Conservation (phyloP, 805 yeast genomes). For the Candida wancherniae region DNA sequence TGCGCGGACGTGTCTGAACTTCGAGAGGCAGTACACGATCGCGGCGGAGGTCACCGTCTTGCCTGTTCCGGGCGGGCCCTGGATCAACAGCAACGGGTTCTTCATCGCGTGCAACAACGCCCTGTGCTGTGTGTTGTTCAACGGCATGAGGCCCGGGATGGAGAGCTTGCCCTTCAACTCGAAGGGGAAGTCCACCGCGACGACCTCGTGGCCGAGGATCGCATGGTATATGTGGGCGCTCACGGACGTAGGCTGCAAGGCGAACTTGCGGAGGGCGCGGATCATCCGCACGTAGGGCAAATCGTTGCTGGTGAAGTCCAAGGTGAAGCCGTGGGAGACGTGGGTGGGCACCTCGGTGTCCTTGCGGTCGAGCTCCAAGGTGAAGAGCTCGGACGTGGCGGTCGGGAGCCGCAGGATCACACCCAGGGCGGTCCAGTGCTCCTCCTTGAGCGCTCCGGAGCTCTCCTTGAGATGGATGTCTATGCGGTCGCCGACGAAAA, state of each 20-base stretch:
- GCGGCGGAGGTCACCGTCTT: conserved; percentile 92
- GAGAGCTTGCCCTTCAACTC: conserved; percentile 59
- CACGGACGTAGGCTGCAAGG: conserved; percentile 62
- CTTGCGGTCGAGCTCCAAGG: conserved; percentile 56
- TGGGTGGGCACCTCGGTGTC: conserved; percentile 51
- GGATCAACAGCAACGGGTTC: conserved; percentile 29
- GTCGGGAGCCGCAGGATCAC: conserved; percentile 68
- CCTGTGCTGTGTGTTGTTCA: conserved; percentile 73
- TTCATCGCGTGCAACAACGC: conserved; percentile 49
- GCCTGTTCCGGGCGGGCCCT: conserved; percentile 94
- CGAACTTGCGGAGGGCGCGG: conserved; percentile 66
- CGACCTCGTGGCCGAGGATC: conserved; percentile 75
- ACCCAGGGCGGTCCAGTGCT: conserved; percentile 72
- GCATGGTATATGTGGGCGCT: conserved; percentile 72
- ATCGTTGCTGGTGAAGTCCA: conserved; percentile 88
- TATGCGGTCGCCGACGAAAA: conserved; percentile 84
- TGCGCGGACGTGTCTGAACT: conserved; percentile 56
- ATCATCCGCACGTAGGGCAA: conserved; percentile 82
- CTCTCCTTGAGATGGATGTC: conserved; percentile 48
- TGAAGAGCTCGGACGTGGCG: conserved; percentile 54
- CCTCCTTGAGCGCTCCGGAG: conserved; percentile 24
- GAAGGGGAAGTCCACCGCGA: conserved; percentile 55
- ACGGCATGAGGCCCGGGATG: conserved; percentile 54
- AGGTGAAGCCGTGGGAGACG: conserved; percentile 62
- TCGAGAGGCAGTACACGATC: conserved; percentile 69